Base-by-base conservation (phyloP, 2,329 filamentous ascomycete genomes). In the Rosellinia necatrix region DNA sequence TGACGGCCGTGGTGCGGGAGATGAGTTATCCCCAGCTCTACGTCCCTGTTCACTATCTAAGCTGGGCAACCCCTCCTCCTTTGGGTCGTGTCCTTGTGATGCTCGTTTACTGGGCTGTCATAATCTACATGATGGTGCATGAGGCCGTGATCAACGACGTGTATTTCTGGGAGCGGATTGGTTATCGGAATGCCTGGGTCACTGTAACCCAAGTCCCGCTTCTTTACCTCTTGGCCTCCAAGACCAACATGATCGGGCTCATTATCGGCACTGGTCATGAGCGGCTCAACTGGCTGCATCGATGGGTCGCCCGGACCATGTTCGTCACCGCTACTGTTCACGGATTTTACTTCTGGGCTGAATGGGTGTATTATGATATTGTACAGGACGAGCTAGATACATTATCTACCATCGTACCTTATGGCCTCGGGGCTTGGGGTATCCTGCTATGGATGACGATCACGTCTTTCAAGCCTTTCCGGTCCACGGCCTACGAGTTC, bases 241-340 rank as follows among this genome's bases (percentile, higher is more conserved):
- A 86, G 66, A 77, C 79, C 58, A 85, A 77, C 60, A 65, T 84
- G 17, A 72, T 90, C n/a, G 85, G 83, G 1, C 75, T 79, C 49
- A 71, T 90, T 21, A 78, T 81, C 3, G 87, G 87, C 9, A 78
- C 81, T 8, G 85, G 85, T 58, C 84, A 90, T 65, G 87, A 90
- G 71, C 79, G 85, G 7, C 74, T 90, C 55, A 90, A 89, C 68
- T 90, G 87, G 87, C 72, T 90, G 49, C 88, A 91, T 65, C 81
- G 88, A 58, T 91, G 88, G 87, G 82, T 86, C 8, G 85, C 84
- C 3, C 80, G 88, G 56, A 87, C 85, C 52, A 82, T 90, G 74
- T 80, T 90, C 30, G 73, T 90, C 13, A 89, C 85, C 0, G 83
- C 83, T 1, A 85, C 86, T 1, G 78, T 90, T 3, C 88, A 91